Evolutionary conservation across 768 basidiomycete genomes (phyloP), one percentile per base, ranked within the genome.

Genomic region (Butyriboletus loyo): DNA sequence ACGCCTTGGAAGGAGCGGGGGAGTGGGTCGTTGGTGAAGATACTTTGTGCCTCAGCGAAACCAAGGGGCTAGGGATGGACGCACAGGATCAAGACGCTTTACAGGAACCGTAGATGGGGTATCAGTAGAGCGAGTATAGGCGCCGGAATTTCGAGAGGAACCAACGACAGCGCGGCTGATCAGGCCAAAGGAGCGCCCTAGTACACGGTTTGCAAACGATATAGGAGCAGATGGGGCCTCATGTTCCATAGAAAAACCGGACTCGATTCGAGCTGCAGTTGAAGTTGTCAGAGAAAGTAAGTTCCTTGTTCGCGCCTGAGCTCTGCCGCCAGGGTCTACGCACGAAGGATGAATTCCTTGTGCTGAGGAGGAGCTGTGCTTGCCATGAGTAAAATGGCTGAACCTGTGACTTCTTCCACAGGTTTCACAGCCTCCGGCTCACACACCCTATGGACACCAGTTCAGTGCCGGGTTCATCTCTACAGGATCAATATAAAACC

Each of bases 331-430:
- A n/a, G 56, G 17, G 79, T 54, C 46, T 76, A 69, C 1, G 75
- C 71, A 31, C 72, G 74, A 27, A 78, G 27, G 7, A 27, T 27
- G 4, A 74, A 61, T 27, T 70, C 61, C 21, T 68, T 67, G 28
- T 63, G 35, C 84, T 75, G 3, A 73, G 68, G 24, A 88, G 74
- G 4, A 86, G 76, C 54, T 85, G 82, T 1, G 82, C 78, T 56
- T 87, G 79, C 84, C 85, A 88, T 54, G 78, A 78, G 25, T 17
- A 27, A 13, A 10, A 11, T 6, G 17, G 17, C 6, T 10, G 10
- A 41, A n/a, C 24, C 15, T 41, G 24, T 41, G 39, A 40, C 24
- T 40, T n/a, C n/a, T n/a, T n/a, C n/a, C n/a, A n/a, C n/a, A n/a
- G n/a, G n/a, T n/a, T n/a, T n/a, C n/a, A n/a, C n/a, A n/a, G n/a